phyloP scores from a whole-genome alignment of 2,329 filamentous ascomycete species.

The Claviceps sp. region DNA sequence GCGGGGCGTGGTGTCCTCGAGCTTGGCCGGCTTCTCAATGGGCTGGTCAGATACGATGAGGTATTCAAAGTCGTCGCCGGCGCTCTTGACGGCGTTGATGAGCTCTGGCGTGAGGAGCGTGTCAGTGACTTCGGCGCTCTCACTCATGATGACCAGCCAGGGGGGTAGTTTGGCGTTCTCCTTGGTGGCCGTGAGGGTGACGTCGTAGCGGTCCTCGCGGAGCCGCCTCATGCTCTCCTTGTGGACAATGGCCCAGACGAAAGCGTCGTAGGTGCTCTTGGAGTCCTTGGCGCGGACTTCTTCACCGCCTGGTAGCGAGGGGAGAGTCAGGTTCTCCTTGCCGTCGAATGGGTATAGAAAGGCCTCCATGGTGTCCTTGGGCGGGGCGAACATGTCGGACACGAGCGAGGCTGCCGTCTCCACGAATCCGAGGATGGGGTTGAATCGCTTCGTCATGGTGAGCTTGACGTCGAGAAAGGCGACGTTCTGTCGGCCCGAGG shows the following conservation, averaged over 20 bases:
- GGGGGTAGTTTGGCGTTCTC: conserved; percentile 78
- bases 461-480: conserved; percentile 82
- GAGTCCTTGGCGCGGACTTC: conserved; percentile 39
- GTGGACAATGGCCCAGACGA: conserved; percentile 91
- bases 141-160: conserved; percentile 92
- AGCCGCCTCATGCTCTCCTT: conserved; percentile 86
- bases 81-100: conserved; percentile 61
- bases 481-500: conserved; percentile 81
- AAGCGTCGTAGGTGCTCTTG: conserved; percentile 69
- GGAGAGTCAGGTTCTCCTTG: conserved; percentile 68
- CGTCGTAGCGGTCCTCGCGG: conserved; percentile 85
- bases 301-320: conserved; percentile 44
- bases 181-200: conserved; percentile 86
- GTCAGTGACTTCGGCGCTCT: conserved; percentile 90
- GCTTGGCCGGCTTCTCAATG: conserved; percentile 66
- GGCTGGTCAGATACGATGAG: conserved; percentile 85
- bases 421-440: conserved; percentile 49
- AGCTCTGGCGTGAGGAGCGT: conserved; percentile 78
- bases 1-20: conserved; percentile 71
- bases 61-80: conserved; percentile 70
- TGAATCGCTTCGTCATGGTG: conserved; percentile 73
- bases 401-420: conserved; percentile 64
- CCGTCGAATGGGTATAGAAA: conserved; percentile 84
- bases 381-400: conserved; percentile 59
- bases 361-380: conserved; percentile 62